A percentile compares a stretch with the other conserved stretches of the same genome.
phyloP scores from a whole-genome alignment of 441 rosid genomes.

The Kokia cookei region DNA sequence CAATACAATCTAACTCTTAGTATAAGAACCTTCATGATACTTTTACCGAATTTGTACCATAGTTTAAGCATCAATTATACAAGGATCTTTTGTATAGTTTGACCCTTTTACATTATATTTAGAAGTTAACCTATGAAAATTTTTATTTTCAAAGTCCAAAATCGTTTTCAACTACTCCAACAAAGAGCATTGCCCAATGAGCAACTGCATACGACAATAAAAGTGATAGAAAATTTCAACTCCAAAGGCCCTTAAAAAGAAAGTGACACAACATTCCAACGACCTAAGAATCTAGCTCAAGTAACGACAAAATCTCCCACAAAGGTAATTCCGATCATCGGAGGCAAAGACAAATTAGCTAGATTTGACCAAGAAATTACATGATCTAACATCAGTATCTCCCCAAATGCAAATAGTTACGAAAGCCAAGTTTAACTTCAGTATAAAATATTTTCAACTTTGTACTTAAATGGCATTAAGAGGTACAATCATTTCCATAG shows the following conservation, averaged over 20 bases:
- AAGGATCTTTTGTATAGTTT: too few species aligned
- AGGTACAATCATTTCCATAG: constrained; percentile 1
- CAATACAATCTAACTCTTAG: too few species aligned
- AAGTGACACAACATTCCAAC: neutral
- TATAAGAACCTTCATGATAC: too few species aligned
- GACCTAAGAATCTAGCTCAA: neutral
- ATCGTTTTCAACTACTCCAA: neutral
- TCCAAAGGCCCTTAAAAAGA: too few species aligned
- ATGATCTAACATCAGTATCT: neutral
- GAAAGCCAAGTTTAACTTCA: neutral
- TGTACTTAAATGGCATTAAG: neutral
- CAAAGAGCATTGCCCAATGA: too few species aligned
- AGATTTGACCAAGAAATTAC: neutral
- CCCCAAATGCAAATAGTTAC: neutral
- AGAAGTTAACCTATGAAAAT: too few species aligned
- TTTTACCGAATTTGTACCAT: too few species aligned
- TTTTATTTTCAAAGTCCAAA: too few species aligned
- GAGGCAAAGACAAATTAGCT: neutral
- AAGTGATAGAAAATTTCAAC: neutral
- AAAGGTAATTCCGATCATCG: neutral
- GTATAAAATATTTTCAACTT: neutral
- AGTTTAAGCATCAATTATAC: too few species aligned
- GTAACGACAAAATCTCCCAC: neutral
- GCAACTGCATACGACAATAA: too few species aligned
- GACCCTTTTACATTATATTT: too few species aligned